phyloP scores from a whole-genome alignment of 345 rosid species.

The Camelina neglecta region DNA sequence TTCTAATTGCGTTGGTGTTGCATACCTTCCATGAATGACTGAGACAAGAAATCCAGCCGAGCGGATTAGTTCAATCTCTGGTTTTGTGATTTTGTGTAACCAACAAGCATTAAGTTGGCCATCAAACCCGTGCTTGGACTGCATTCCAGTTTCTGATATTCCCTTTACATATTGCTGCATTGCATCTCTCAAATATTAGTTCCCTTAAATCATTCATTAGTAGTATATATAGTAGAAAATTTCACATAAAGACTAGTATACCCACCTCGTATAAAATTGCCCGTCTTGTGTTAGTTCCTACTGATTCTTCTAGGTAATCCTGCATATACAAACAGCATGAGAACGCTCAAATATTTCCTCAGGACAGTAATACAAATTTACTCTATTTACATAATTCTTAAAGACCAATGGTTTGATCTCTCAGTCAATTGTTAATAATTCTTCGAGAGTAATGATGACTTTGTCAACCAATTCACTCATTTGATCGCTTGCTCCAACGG shows the following conservation, averaged over 20 bases:
- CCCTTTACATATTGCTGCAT: slow-evolving; percentile 91
- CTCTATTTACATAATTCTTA: background rate
- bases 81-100: slow-evolving; percentile 73
- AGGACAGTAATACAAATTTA: background rate
- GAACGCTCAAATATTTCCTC: slow-evolving; percentile 3
- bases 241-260: background rate
- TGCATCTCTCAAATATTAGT: slow-evolving; percentile 23
- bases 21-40: slow-evolving; percentile 93
- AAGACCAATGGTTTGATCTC: slow-evolving; percentile 12
- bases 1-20: background rate
- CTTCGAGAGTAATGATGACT: background rate
- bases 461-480: slow-evolving; percentile 20
- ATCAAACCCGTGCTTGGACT: slow-evolving; percentile 77
- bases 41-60: slow-evolving; percentile 87
- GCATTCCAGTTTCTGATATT: slow-evolving; percentile 94
- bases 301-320: slow-evolving; percentile 71
- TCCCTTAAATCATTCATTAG: background rate
- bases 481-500: background rate
- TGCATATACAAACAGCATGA: slow-evolving; percentile 32
- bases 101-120: slow-evolving; percentile 98
- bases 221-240: background rate
- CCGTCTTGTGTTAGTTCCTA: slow-evolving; percentile 71
- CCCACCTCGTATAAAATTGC: slow-evolving; percentile 77
- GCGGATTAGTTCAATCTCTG: slow-evolving; percentile 69
- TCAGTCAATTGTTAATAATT: background rate